Evolutionary conservation across 2,329 filamentous ascomycete species (phyloP).

Genomic region (Drechslerella dactyloides): DNA sequence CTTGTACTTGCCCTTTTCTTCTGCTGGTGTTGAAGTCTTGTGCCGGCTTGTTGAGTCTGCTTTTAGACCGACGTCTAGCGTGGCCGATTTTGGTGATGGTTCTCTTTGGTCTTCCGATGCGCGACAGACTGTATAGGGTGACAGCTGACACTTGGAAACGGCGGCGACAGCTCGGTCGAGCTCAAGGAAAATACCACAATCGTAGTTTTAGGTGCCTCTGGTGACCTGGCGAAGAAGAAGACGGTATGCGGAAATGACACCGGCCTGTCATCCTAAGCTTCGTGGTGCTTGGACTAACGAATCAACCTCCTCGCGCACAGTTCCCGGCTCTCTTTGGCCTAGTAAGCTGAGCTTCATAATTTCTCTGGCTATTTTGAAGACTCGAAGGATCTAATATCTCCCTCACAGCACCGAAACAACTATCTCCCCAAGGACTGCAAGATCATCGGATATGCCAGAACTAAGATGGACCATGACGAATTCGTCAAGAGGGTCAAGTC

Average conservation of each 20-base stretch:
- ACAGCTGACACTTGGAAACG: conserved; percentile 33
- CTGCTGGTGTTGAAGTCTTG: neutral
- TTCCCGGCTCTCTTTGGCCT: conserved; percentile 97
- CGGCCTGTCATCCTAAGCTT: conserved; percentile 42
- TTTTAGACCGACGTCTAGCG: neutral
- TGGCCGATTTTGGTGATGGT: neutral
- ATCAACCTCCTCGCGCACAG: conserved; percentile 60
- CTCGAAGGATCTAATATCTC: conserved; percentile 13
- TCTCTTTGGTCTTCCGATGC: neutral
- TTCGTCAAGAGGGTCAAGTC: conserved; percentile 93
- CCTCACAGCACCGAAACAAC: conserved; percentile 87
- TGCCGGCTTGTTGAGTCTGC: neutral
- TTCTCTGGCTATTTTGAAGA: conserved; percentile 37
- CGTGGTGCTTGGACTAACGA: conserved; percentile 55
- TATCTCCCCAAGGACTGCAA: conserved; percentile 96
- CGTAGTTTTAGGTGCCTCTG: conserved; percentile 93
- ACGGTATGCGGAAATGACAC: conserved; percentile 67
- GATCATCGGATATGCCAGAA: conserved; percentile 98
- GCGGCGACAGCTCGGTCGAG: conserved; percentile 74
- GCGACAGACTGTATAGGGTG: neutral
- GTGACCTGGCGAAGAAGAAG: conserved; percentile 99
- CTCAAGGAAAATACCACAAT: conserved; percentile 98
- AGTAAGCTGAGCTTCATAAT: conserved; percentile 66
- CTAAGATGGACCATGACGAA: conserved; percentile 98
- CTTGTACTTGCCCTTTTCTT: conserved; percentile 13